Conservation (phyloP, 1,139 yeast genomes). For the Candida sp. region DNA sequence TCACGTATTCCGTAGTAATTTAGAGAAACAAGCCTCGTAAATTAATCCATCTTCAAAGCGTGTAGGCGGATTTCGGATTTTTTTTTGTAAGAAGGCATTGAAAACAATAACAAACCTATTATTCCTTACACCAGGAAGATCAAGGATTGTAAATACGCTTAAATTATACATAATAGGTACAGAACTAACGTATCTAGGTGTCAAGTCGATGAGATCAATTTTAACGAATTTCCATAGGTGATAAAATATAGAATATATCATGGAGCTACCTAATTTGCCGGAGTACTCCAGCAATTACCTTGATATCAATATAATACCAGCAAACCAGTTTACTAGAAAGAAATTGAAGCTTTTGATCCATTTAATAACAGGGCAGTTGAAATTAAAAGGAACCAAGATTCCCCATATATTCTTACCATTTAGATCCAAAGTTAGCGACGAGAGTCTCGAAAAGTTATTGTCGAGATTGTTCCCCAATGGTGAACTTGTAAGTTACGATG, state of each 20-base stretch:
- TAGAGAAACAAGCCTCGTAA: not conserved
- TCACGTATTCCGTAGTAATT: too few relatives aligned
- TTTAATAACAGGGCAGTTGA: constrained; percentile 61
- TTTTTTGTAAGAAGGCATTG: not conserved
- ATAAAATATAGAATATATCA: constrained; percentile 7
- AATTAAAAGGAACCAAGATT: constrained; percentile 51
- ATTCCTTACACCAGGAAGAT: not conserved
- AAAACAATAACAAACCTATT: not conserved
- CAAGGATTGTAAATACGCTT: too few relatives aligned
- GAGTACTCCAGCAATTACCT: constrained; percentile 2
- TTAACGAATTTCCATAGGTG: constrained; percentile 5
- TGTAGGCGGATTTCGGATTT: not conserved
- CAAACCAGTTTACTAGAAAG: constrained; percentile 54
- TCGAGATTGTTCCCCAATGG: constrained; percentile 53
- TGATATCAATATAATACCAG: constrained; percentile 11
- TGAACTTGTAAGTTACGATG: constrained; percentile 31
- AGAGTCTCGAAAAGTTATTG: constrained; percentile 51
- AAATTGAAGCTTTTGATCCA: constrained; percentile 65
- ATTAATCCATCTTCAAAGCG: not conserved
- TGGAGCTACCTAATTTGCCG: constrained; percentile 24
- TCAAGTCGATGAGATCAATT: not conserved
- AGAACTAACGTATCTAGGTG: not conserved
- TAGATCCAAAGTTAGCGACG: constrained; percentile 61
- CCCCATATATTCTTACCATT: constrained; percentile 70
- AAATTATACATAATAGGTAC: not conserved